A percentile compares a stretch with the other conserved stretches of the same genome.
phyloP scores from a whole-genome alignment of 441 rosid species.

The Gossypium trilobum region DNA sequence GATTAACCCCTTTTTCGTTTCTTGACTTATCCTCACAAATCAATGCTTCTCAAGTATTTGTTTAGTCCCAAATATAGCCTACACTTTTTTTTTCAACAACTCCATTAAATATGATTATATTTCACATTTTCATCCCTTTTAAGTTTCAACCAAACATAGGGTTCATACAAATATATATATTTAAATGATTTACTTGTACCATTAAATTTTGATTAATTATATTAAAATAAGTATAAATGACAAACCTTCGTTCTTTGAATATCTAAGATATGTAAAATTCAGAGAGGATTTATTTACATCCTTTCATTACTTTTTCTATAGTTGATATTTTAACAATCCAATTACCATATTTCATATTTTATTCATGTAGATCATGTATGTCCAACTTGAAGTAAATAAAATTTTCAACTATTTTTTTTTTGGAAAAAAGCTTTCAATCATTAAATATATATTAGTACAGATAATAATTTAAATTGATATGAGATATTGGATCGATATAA shows the following conservation, averaged over 20 bases:
- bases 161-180: neutral
- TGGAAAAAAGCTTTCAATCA: too few relatives aligned
- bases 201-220: too few relatives aligned
- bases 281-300: too few relatives aligned
- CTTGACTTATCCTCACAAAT: neutral
- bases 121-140: neutral
- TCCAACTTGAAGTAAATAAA: too few relatives aligned
- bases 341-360: too few relatives aligned
- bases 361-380: too few relatives aligned
- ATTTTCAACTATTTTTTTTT: too few relatives aligned
- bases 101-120: neutral
- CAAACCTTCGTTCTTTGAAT: neutral
- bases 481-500: too few relatives aligned
- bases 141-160: neutral
- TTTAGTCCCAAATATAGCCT: neutral
- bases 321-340: too few relatives aligned
- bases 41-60: neutral
- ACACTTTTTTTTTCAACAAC: neutral
- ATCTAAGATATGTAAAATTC: neutral
- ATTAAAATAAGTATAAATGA: neutral
- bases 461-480: too few relatives aligned
- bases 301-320: too few relatives aligned
- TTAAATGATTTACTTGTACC: neutral
- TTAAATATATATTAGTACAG: too few relatives aligned
- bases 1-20: neutral